These are phyloP conservation scores for Zizania latifolia DNA, from an alignment of 176 grass and related monocot genomes.

Conservation along the genomic window DNA sequence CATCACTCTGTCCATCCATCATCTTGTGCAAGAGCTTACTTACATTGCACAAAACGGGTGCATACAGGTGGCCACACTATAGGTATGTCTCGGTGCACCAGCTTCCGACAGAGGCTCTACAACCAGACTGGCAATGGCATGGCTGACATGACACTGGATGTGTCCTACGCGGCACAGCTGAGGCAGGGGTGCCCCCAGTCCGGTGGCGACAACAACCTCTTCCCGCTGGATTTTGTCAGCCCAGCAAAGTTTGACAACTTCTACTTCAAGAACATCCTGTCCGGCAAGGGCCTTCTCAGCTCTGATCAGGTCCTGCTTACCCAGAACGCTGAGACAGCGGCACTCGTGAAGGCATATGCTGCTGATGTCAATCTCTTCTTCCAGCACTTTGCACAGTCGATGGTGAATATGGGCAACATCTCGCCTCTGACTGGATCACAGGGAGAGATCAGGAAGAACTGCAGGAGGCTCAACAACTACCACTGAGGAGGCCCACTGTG, in stretches of 20 bases:
- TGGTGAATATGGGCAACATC: constrained; percentile 93
- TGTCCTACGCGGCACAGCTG: constrained; percentile 37
- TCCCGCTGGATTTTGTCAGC: constrained; percentile 54
- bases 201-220: constrained; percentile 76
- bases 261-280: constrained; percentile 77
- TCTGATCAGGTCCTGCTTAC: constrained; percentile 79
- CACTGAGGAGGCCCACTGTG: constrained; percentile 19
- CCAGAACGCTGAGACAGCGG: constrained; percentile 45
- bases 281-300: constrained; percentile 67
- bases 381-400: constrained; percentile 75
- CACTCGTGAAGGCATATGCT: constrained; percentile 66
- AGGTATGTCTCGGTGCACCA: constrained; percentile 67
- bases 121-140: constrained; percentile 67
- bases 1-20: neutral
- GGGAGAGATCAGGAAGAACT: constrained; percentile 86
- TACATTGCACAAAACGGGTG: neutral
- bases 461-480: constrained; percentile 66
- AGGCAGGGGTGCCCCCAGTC: constrained; percentile 65
- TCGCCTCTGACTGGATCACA: constrained; percentile 46
- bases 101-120: constrained; percentile 93
- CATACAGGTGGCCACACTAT: constrained; percentile 77
- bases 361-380: constrained; percentile 64
- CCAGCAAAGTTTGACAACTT: constrained; percentile 78
- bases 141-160: constrained; percentile 58
- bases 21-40: neutral